Base-by-base conservation (phyloP, 2,329 filamentous ascomycete species). In the Phyllachora maydis region DNA sequence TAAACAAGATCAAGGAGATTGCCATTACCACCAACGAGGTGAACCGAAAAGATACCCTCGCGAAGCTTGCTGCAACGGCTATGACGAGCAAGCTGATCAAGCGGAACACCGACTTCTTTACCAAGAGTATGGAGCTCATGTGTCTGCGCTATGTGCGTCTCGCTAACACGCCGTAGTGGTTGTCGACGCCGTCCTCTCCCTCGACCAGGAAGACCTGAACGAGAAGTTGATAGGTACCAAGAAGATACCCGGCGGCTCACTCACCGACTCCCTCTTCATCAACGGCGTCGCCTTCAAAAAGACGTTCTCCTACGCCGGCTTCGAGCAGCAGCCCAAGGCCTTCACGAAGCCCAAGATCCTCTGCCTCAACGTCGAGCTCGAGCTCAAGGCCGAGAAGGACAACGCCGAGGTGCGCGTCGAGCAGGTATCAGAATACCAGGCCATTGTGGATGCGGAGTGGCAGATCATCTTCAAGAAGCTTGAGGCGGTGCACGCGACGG, bases 61-160 rank as follows among this genome's bases (percentile, higher is more conserved):
- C 60, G 46, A 91, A 92, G 54, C 60, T 98, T 38, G 88, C 88
- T 15, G 81, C 67, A 17, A 98, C 88, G 14, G 88, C 88, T 37
- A 98, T 98, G 88, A 95, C 83, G 50, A 93, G 83, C 65, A 98
- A 98, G 62, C 61, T 98, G 38, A 95, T 98, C 46, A 91, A 95
- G 66, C 67, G 85, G 42, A 95, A 98, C 56, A 77, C 88, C 16
- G 68, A 69, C 4, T 98, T 95, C 52, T 98, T 98, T 56, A 95
- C 88, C 32, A 88, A 92, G 62, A 92, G 81, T 90, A 56, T 35
- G 69, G 22, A 4, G 6, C 4, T 6, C n/a, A n/a, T n/a, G n/a
- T n/a, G n/a, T n/a, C n/a, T n/a, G n/a, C n/a, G n/a, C n/a, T n/a
- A n/a, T n/a, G n/a, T n/a, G n/a, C n/a, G n/a, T n/a, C n/a, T 14